phyloP scores from a whole-genome alignment of 2,329 filamentous ascomycete genomes.

The Colletotrichum cordylinicola region DNA sequence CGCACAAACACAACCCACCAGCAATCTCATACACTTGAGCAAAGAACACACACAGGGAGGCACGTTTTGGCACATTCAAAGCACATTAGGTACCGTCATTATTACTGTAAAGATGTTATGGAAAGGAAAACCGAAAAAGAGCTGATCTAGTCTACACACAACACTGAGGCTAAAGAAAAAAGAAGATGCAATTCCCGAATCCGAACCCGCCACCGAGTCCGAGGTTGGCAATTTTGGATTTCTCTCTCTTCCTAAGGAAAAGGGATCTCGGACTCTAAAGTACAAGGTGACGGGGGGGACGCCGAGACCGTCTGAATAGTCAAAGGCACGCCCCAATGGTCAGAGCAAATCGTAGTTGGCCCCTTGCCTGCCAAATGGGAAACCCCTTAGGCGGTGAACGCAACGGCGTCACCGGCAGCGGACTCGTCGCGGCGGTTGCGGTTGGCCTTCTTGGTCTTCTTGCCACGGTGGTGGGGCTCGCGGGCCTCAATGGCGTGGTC shows the following conservation, averaged over 20 bases:
- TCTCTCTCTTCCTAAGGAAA: not conserved
- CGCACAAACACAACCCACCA: not conserved
- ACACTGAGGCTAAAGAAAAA: not conserved
- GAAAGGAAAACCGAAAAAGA: conserved; percentile 1
- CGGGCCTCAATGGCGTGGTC: conserved; percentile 19
- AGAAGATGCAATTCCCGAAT: not conserved
- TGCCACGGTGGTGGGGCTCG: conserved; percentile 23
- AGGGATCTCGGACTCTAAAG: not conserved
- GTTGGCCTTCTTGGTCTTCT: conserved; percentile 16
- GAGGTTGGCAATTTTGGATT: not conserved
- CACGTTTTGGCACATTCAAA: not conserved
- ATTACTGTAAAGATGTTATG: conserved; percentile 11
- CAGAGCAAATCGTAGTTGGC: not conserved
- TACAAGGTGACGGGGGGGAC: not conserved
- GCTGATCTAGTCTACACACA: conserved; percentile 12
- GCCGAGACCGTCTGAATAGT: not conserved
- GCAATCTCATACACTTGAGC: not conserved
- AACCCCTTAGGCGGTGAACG: conserved; percentile 10
- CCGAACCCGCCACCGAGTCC: not conserved
- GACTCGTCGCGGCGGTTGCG: not conserved
- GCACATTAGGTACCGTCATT: conserved; percentile 13
- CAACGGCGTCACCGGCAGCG: not conserved
- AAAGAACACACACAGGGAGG: not conserved
- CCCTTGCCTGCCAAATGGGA: not conserved
- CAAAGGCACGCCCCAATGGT: not conserved